A percentile compares a stretch with the other conserved stretches of the same genome.
These are phyloP conservation scores for Talaromyces marneffei DNA, from an alignment of 2,329 filamentous ascomycete genomes.

Conservation along the genomic window DNA sequence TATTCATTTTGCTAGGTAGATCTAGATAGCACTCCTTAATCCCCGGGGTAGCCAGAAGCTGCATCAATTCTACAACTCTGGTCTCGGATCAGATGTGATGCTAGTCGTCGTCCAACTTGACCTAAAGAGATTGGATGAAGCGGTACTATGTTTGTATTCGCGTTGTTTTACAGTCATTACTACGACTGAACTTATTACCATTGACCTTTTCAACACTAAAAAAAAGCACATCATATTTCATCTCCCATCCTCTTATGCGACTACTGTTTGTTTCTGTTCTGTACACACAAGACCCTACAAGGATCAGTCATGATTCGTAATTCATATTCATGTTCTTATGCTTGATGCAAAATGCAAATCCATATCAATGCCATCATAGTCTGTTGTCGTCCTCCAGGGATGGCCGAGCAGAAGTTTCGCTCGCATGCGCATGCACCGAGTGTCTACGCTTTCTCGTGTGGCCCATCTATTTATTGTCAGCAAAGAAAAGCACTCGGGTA, in stretches of 20 bases:
- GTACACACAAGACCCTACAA: not conserved
- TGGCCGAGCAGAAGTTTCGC: not conserved
- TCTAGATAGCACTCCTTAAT: no score
- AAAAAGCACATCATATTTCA: not conserved
- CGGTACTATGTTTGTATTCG: not conserved
- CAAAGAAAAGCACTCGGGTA: not conserved
- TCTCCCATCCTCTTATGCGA: not conserved
- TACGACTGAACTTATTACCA: not conserved
- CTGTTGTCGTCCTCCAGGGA: slow-evolving; percentile 7
- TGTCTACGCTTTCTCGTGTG: slow-evolving; percentile 16
- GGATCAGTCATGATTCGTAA: slow-evolving; percentile 4
- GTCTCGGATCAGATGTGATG: not conserved
- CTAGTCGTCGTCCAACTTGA: no score
- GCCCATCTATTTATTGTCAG: slow-evolving; percentile 24
- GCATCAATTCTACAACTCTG: not conserved
- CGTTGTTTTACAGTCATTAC: not conserved
- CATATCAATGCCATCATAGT: not conserved
- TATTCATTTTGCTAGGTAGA: no score
- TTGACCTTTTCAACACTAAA: not conserved
- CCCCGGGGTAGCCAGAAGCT: no score
- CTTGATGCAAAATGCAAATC: not conserved
- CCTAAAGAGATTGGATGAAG: not conserved
- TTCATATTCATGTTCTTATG: not conserved
- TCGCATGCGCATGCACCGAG: not conserved
- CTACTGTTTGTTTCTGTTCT: not conserved